Evolutionary conservation across 2,329 filamentous ascomycete species (phyloP), one percentile per base, ranked within the genome.

Genomic region (Fusarium pseudocircinatum): DNA sequence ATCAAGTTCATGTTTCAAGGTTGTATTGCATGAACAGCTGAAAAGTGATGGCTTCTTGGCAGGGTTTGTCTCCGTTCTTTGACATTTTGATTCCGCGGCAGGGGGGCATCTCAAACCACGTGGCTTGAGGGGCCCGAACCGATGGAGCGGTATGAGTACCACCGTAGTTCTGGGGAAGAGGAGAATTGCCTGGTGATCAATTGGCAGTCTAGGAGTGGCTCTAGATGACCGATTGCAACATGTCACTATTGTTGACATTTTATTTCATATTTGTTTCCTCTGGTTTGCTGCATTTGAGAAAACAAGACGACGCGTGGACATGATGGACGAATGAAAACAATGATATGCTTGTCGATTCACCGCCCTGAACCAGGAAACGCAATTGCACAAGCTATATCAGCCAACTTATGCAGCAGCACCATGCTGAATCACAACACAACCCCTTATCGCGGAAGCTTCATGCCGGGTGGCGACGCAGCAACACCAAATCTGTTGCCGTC

Each of bases 131-230:
- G 14, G 22, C 40, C 3, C 0, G 22, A 37, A 20, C 26, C 20
- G 20, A 58, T 18, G 14, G 24, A 22, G 2, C 10, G 24, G 20
- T 36, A 18, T 28, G 49, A 34, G 52, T 67, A 36, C 44, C 28
- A 67, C 61, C 44, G 36, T n/a, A 60, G 50, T 43, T 67, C 50
- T 67, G 32, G 50, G 26, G 49, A 43, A 50, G 37, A 39, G 26
- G 50, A 37, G 34, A 20, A 34, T 44, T 44, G 50, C 37, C 26
- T 18, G 50, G 16, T 66, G 26, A 44, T 53, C 32, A 53, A 22
- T n/a, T 36, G 61, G 50, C n/a, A 36, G 49, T 47, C 26, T 1
- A 47, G 42, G 44, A 12, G 30, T 47, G 26, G 44, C 37, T 37
- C 30, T 18, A 32, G 60, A 34, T 20, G 32, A 52, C 50, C 32